A percentile compares a stretch with the other conserved stretches of the same genome.
Evolutionary conservation across 768 basidiomycete species (phyloP).

Genomic region (Tricholoma sp.): DNA sequence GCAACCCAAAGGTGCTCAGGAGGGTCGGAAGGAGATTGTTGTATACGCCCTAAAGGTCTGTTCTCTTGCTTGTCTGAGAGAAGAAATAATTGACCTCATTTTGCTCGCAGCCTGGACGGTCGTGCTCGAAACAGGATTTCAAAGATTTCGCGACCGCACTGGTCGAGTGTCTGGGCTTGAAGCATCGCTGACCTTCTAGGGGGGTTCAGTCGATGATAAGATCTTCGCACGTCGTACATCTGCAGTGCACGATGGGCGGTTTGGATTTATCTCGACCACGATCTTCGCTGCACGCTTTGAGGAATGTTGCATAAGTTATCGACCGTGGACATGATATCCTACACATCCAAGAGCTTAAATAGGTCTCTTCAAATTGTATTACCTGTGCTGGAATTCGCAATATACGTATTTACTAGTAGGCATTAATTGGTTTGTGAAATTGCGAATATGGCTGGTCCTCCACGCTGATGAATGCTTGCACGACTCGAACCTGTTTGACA

Average conservation of each 20-base stretch:
- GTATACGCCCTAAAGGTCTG: constrained; percentile 63
- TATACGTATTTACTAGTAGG: too few species aligned
- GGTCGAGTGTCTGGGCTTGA: constrained; percentile 32
- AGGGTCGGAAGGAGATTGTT: constrained; percentile 38
- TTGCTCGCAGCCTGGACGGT: constrained; percentile 37
- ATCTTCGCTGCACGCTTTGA: not conserved
- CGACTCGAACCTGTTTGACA: too few species aligned
- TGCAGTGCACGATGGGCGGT: not conserved
- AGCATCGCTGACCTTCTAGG: constrained; percentile 4
- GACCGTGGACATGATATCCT: not conserved
- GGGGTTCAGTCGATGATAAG: not conserved
- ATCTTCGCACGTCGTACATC: not conserved
- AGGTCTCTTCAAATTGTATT: not conserved
- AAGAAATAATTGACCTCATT: not conserved
- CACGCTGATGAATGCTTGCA: too few species aligned
- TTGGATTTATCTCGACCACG: not conserved
- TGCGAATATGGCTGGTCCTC: too few species aligned
- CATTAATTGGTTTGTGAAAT: too few species aligned
- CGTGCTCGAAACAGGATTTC: constrained; percentile 50
- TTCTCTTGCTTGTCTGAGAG: not conserved
- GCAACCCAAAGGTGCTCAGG: constrained; percentile 18
- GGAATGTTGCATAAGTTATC: not conserved
- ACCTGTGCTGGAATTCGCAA: not conserved
- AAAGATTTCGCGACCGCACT: constrained; percentile 45
- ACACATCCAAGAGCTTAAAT: not conserved